Evolutionary conservation across 2,329 filamentous ascomycete genomes (phyloP).

Genomic region (Sphaceloma murrayae): DNA sequence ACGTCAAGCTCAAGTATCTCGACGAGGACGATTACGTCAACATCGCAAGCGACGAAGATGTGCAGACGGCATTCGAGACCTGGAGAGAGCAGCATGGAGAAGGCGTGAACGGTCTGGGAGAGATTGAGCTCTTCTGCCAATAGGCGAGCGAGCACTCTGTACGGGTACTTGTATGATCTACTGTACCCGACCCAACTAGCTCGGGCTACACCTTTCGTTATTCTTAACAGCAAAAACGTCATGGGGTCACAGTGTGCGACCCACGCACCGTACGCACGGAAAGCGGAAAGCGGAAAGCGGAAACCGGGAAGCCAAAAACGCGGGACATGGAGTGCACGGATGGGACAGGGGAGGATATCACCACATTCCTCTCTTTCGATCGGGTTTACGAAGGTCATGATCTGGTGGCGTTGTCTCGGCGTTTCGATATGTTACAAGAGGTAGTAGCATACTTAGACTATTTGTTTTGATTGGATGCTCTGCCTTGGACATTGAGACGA

Average conservation of each 20-base stretch:
- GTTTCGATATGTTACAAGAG: constrained; percentile 8
- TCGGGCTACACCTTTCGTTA: too few species aligned
- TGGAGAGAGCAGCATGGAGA: constrained; percentile 68
- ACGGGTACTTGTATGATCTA: too few species aligned
- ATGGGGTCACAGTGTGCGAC: too few species aligned
- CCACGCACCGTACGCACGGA: too few species aligned
- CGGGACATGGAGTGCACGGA: too few species aligned
- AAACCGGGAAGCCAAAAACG: too few species aligned
- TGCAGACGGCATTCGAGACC: constrained; percentile 89
- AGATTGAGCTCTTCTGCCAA: constrained; percentile 80
- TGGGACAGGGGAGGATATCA: too few species aligned
- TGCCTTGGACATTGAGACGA: neutral
- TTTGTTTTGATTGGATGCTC: constrained; percentile 10
- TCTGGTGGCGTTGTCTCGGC: constrained; percentile 10
- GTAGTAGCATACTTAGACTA: constrained; percentile 11
- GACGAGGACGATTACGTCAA: constrained; percentile 91
- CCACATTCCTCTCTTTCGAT: neutral
- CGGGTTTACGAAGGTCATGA: constrained; percentile 12
- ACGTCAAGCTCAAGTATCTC: constrained; percentile 77
- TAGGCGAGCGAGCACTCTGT: constrained; percentile 28
- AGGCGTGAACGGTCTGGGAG: constrained; percentile 60
- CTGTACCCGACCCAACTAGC: too few species aligned
- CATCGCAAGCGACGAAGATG: constrained; percentile 91
- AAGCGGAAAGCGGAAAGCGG: too few species aligned
- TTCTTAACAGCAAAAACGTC: neutral